Base-by-base conservation (phyloP, 2,329 filamentous ascomycete species). In the Diaporthe nobilis region DNA sequence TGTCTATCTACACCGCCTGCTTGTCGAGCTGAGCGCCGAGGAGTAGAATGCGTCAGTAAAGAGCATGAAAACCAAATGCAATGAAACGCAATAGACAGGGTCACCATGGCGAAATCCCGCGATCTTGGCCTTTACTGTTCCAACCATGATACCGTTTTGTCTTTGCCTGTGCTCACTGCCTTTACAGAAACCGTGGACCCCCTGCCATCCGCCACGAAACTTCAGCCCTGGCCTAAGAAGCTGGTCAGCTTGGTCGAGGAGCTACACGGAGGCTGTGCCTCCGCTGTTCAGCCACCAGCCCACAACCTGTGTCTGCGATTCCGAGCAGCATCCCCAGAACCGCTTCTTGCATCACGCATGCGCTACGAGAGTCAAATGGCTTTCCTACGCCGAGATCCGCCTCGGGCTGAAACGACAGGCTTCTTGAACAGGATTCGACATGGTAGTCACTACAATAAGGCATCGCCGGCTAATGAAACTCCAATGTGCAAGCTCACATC, bases 31-130 rank as follows among this genome's bases (percentile, higher is more conserved):
- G 65, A 42, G 34, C 49, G 65, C 49, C 47, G 49, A 34, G 20
- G 49, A 70, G 65, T 70, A 70, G 65, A 55, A 42, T 55, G 65
- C 34, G 65, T 70, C 65, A 53, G 47, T 70, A 70, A 70, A 70
- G n/a, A 55, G 65, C 65, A 70, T 70, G 34, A 70, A 34, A 53
- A 53, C 31, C 22, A 70, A 42, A 70, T 55, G 34, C 65, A 55
- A 70, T 68, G n/a, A 37, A 70, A 68, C 49, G 65, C 65, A 70
- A 70, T 70, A 70, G 65, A 70, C 65, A 25, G 10, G 65, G 34
- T 70, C 51, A 55, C 49, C 65, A 70, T 42, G 49, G n/a, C 31
- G 49, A 68, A 68, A 7, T 31, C 1, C 25, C 22, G 31, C 63
- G 20, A 25, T 7, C 10, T 37, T 70, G 34, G 49, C 37, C 49